Evolutionary conservation across 495 filamentous ascomycete species (phyloP), one percentile per base, ranked within the genome.

Genomic region (Xylaria castorea): DNA sequence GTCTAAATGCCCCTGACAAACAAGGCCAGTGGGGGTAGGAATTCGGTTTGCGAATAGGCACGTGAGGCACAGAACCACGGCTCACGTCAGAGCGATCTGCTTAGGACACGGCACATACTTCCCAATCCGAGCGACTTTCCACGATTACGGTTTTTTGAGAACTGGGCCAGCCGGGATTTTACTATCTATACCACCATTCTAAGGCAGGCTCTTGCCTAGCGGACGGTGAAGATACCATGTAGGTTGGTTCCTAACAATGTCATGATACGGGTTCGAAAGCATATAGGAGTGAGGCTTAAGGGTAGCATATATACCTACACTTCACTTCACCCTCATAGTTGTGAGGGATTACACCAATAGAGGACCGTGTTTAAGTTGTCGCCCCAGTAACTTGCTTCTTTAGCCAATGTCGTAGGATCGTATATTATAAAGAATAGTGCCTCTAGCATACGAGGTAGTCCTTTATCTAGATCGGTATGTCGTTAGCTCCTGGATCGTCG

Each of bases 61-160:
- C 61, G 60, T 50, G 46, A 65, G 57, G 50, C 12, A 65, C 12
- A 22, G 57, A 57, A 63, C n/a, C 48, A 71, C 48, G 60, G 69
- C 68, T 62, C 57, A 64, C 48, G 48, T 65, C 42, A 65, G 69
- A 71, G 57, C 32, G 34, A 57, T 44, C 3, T 51, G 30, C 32
- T 44, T 44, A 32, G 58, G 58, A 36, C 20, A 27, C 58, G 46
- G 48, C 60, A 64, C 48, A 71, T 50, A 27, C 46, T 50, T 71
- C 58, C 58, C 46, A n/a, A 71, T 71, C 22, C 46, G 58, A 62
- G 57, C 46, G 46, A 60, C 44, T 25, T 34, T 38, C 42, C 16
- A 44, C 40, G 66, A 48, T 60, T 53, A 46, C 25, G 20, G 12
- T 34, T 34, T n/a, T 50, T 42, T 14, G 32, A 36, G 32, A 42